Evolutionary conservation across 192 early-diverging fungal species (phyloP).

Genomic region (Linnemannia hyalina): DNA sequence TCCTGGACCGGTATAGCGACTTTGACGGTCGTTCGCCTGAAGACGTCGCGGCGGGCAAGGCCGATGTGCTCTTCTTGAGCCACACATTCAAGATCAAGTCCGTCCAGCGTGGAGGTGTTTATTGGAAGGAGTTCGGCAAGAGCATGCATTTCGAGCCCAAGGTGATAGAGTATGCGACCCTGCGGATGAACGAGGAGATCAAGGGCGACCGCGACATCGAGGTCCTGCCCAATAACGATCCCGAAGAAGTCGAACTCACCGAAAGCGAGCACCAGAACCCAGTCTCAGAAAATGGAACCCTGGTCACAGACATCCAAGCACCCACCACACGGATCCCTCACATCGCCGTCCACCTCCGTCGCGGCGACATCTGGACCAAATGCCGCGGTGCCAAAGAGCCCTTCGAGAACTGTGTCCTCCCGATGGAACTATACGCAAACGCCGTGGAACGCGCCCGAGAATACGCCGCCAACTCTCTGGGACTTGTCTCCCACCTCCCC

Average conservation of each 20-base stretch:
- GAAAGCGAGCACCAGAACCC: not conserved
- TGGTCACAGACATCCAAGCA: not conserved
- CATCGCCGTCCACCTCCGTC: constrained; percentile 43
- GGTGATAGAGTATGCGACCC: constrained; percentile 32
- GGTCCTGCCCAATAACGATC: constrained; percentile 21
- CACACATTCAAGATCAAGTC: constrained; percentile 38
- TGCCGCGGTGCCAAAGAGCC: not conserved
- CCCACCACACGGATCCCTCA: constrained; percentile 19
- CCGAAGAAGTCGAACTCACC: constrained; percentile 14
- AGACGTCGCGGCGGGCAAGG: not conserved
- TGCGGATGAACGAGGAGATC: constrained; percentile 23
- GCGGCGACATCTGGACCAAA: constrained; percentile 34
- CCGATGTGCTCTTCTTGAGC: constrained; percentile 22
- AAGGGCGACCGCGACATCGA: constrained; percentile 4
- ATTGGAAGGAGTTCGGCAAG: constrained; percentile 23
- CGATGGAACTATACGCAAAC: constrained; percentile 4
- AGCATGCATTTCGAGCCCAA: constrained; percentile 36
- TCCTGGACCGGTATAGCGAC: constrained; percentile 20
- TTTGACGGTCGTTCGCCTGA: not conserved
- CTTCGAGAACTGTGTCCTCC: constrained; percentile 8
- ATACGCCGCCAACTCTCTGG: not conserved
- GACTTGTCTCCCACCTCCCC: constrained; percentile 14
- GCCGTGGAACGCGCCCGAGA: constrained; percentile 17
- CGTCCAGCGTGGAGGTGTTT: not conserved
- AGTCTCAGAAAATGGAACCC: not conserved